Base-by-base conservation (phyloP, 306 rosid species). In the Rosa rugosa region DNA sequence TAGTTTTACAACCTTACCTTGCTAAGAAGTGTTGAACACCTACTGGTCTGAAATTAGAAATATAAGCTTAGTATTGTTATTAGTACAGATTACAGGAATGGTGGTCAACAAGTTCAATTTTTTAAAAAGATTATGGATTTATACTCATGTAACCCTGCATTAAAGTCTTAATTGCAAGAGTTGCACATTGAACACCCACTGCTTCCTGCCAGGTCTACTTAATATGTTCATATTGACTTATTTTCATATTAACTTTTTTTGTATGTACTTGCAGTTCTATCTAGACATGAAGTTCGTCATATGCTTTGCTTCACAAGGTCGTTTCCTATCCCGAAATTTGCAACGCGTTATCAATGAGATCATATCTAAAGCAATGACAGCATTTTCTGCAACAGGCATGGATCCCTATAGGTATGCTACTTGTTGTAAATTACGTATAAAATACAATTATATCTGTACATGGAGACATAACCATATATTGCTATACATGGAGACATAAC, bases 281-380 rank as follows among this genome's bases (percentile, higher is more conserved):
- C 84, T 96, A 87, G 99, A 96, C 80, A 96, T 96, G 99, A 96
- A 91, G 90, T 96, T 96, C n/a, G 99, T 93, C 69, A 85, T 89
- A 71, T 86, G 91, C 85, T 96, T 96, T 86, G 97, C 97, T 77
- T 88, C 96, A 84, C 96, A 96, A 71, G 92, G 97, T 40, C 98
- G 98, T 42, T 96, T 90, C 87, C 83, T 90, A 80, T 93, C 98
- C 68, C 85, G 99, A 74, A 93, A 91, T 79, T 86, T 96, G 89
- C 93, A 88, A 82, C 87, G 97, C 41, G 93, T 81, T 62, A 90
- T 91, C 41, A 91, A 87, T 75, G 99, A 96, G 86, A 96, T 93
- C 79, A 96, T 96, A 84, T 86, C 97, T 17, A 96, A 90, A 83
- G 97, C 98, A 76, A 87, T 96, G 87, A 69, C 93, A 27, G 94